Percentiles rank a stretch among this genome's conserved stretches.
phyloP scores from a whole-genome alignment of 805 yeast genomes.

The Yarrowia bubula region DNA sequence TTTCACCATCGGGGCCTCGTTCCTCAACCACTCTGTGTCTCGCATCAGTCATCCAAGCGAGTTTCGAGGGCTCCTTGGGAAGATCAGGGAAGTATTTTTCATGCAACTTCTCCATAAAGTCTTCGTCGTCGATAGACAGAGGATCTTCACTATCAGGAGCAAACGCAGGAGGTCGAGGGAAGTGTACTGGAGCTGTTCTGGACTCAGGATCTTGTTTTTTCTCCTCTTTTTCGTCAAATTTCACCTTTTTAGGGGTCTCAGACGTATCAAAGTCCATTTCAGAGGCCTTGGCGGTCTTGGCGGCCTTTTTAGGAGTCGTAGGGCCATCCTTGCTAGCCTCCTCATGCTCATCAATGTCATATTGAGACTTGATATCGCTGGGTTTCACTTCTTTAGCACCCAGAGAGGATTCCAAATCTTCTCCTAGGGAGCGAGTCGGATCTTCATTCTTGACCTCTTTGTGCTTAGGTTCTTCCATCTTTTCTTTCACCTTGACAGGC shows the following conservation, averaged over 20 bases:
- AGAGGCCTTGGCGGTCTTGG: neutral
- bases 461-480: neutral
- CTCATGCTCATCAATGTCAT: neutral
- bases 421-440: neutral
- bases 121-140: constrained; percentile 52
- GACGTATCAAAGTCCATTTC: constrained; percentile 14
- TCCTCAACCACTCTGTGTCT: constrained; percentile 36
- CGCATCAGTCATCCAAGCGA: constrained; percentile 89
- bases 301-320: neutral
- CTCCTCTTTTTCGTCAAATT: neutral
- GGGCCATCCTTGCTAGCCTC: neutral
- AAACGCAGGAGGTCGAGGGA: constrained; percentile 1
- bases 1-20: constrained; percentile 30
- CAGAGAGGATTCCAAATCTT: neutral
- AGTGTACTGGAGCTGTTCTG: neutral
- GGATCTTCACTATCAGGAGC: constrained; percentile 11
- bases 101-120: constrained; percentile 62
- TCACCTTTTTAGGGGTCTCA: neutral
- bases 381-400: constrained; percentile 13
- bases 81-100: constrained; percentile 74
- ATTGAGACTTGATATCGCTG: neutral
- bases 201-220: neutral
- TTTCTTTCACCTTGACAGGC: neutral
- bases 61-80: constrained; percentile 73
- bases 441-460: neutral